Conservation (phyloP, 257 asterid genomes). For the Gentiana dahurica region DNA sequence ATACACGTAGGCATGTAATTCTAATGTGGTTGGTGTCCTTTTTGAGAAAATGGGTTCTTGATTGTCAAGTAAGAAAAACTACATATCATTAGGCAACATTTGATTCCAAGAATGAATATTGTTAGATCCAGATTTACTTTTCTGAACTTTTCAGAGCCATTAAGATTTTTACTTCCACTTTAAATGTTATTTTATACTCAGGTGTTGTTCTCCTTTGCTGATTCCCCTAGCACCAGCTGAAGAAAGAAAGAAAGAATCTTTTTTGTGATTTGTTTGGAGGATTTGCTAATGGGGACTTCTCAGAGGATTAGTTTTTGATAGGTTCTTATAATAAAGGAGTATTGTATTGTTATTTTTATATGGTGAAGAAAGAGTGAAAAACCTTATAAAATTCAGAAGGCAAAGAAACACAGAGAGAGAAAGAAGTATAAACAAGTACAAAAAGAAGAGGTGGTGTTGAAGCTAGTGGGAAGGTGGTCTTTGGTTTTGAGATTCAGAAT, state of each 20-base stretch:
- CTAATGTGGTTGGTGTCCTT: constrained; percentile 6
- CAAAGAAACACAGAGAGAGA: constrained; percentile 15
- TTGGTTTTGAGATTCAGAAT: constrained; percentile 35
- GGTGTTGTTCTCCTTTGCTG: constrained; percentile 80
- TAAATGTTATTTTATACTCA: constrained; percentile 47
- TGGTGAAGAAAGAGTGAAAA: constrained; percentile 2
- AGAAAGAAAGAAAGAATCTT: constrained; percentile 13
- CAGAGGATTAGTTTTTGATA: constrained; percentile 17
- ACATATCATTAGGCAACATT: not conserved
- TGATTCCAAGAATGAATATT: constrained; percentile 1
- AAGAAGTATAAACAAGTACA: constrained; percentile 1
- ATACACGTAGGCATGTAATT: constrained; percentile 31
- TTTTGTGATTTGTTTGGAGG: constrained; percentile 21
- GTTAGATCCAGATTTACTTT: constrained; percentile 17
- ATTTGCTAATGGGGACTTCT: constrained; percentile 39
- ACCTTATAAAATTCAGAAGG: not conserved
- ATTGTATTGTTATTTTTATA: constrained; percentile 4
- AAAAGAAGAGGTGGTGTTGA: constrained; percentile 27
- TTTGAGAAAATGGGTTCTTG: constrained; percentile 3
- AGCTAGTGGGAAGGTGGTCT: constrained; percentile 26
- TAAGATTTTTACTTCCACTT: constrained; percentile 55
- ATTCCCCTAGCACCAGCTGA: constrained; percentile 21
- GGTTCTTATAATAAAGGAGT: constrained; percentile 5
- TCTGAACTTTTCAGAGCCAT: constrained; percentile 23
- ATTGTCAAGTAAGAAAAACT: not conserved